Evolutionary conservation across 2,329 filamentous ascomycete genomes (phyloP).

Genomic region (Aspergillus quadrilineatus): DNA sequence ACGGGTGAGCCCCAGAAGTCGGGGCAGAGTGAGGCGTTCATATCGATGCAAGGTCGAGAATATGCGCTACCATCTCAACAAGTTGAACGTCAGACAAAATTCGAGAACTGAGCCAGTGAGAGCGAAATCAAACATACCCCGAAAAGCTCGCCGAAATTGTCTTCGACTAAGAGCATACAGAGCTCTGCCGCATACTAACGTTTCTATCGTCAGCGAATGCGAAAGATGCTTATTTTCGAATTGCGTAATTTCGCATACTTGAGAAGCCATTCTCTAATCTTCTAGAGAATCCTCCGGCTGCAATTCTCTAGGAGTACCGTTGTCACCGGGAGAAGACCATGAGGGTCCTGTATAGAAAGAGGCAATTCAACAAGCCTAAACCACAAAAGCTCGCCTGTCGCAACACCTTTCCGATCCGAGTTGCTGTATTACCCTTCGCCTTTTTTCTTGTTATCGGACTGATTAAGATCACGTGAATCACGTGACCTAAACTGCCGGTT

Average conservation of each 20-base stretch:
- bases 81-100: neutral
- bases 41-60: constrained; percentile 74
- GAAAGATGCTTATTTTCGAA: neutral
- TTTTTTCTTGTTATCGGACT: constrained; percentile 18
- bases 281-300: constrained; percentile 74
- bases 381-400: neutral
- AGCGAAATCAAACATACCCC: constrained; percentile 63
- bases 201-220: constrained; percentile 27
- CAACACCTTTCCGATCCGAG: neutral
- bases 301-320: constrained; percentile 62
- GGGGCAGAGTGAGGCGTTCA: constrained; percentile 71
- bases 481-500: constrained; percentile 35
- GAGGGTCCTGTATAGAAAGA: constrained; percentile 15
- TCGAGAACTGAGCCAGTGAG: neutral
- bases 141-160: constrained; percentile 86
- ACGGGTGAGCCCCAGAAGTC: constrained; percentile 69
- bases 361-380: neutral
- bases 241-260: constrained; percentile 48
- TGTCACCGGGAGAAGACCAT: constrained; percentile 61
- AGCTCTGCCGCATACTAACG: constrained; percentile 74
- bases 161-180: constrained; percentile 82
- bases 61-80: constrained; percentile 63
- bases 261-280: constrained; percentile 55
- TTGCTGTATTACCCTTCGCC: constrained; percentile 14
- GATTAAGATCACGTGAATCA: constrained; percentile 24